These are phyloP conservation scores for Emmonsiellopsis sp. DNA, from an alignment of 2,329 filamentous ascomycete genomes.

Conservation along the genomic window DNA sequence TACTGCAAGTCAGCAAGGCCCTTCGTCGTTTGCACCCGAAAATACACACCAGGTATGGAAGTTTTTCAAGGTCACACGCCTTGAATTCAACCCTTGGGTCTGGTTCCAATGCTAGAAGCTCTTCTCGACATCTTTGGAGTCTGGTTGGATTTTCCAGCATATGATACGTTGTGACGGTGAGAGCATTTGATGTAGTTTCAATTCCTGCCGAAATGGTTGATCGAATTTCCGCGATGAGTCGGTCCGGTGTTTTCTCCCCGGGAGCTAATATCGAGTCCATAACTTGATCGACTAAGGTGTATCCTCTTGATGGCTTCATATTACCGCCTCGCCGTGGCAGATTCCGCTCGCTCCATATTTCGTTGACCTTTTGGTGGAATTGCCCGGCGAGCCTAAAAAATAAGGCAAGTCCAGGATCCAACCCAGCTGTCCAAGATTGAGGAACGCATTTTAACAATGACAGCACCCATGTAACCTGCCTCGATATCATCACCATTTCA, in stretches of 20 bases:
- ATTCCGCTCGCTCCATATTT: not conserved
- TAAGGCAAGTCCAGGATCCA: not conserved
- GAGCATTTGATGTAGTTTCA: constrained; percentile 24
- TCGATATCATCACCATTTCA: constrained; percentile 1
- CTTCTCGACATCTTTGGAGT: not conserved
- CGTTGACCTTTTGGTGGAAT: not conserved
- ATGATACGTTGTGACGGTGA: constrained; percentile 12
- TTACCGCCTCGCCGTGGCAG: not conserved
- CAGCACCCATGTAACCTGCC: constrained; percentile 1
- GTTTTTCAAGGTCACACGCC: not conserved
- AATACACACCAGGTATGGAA: constrained; percentile 6
- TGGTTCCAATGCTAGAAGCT: not conserved
- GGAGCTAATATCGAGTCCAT: constrained; percentile 25
- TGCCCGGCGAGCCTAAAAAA: not conserved
- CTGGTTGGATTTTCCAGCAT: constrained; percentile 1
- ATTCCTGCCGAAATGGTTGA: constrained; percentile 24
- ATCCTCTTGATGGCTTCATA: not conserved
- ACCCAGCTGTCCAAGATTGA: not conserved
- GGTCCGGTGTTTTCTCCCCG: constrained; percentile 27
- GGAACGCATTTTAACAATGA: not conserved
- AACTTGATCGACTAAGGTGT: constrained; percentile 24
- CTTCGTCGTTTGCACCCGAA: not conserved
- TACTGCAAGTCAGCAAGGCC: not conserved
- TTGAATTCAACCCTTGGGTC: not conserved
- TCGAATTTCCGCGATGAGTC: constrained; percentile 24